Conservation (phyloP, 805 yeast species). For the Metschnikowia reukaufii region DNA sequence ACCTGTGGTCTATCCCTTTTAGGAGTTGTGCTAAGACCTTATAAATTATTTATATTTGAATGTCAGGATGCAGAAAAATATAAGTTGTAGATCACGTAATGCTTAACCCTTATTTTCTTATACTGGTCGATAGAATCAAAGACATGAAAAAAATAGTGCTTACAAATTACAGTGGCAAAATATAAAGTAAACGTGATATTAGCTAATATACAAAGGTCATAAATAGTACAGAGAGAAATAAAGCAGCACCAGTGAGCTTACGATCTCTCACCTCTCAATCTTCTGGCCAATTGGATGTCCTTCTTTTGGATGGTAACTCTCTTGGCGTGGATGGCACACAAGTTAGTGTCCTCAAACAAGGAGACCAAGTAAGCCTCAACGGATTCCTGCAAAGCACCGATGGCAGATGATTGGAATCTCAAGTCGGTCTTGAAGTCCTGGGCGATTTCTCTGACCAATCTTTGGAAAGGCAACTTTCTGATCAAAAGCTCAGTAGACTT, state of each 20-base stretch:
- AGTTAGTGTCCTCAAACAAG: constrained; percentile 48
- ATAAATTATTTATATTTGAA: background rate
- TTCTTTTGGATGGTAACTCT: constrained; percentile 50
- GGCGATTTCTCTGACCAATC: constrained; percentile 49
- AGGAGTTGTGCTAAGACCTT: constrained; percentile 5
- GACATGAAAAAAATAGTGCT: background rate
- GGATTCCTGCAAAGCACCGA: constrained; percentile 49
- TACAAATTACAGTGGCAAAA: background rate
- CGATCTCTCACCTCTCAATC: constrained; percentile 51
- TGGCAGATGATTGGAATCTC: constrained; percentile 48
- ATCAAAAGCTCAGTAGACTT: constrained; percentile 47
- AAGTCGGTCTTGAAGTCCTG: constrained; percentile 49
- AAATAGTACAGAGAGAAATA: constrained; percentile 22
- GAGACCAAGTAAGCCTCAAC: constrained; percentile 49
- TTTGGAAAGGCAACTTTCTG: constrained; percentile 49
- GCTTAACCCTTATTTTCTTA: no score
- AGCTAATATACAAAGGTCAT: constrained; percentile 22
- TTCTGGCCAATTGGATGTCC: constrained; percentile 49
- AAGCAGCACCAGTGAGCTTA: constrained; percentile 25
- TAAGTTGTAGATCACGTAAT: no score
- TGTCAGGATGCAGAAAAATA: no score
- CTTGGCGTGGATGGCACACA: constrained; percentile 51
- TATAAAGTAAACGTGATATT: constrained; percentile 9
- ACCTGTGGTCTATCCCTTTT: constrained; percentile 45
- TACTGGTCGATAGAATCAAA: no score